Conservation (phyloP, 2,329 filamentous ascomycete species). For the Cucurbitaria berberidis region DNA sequence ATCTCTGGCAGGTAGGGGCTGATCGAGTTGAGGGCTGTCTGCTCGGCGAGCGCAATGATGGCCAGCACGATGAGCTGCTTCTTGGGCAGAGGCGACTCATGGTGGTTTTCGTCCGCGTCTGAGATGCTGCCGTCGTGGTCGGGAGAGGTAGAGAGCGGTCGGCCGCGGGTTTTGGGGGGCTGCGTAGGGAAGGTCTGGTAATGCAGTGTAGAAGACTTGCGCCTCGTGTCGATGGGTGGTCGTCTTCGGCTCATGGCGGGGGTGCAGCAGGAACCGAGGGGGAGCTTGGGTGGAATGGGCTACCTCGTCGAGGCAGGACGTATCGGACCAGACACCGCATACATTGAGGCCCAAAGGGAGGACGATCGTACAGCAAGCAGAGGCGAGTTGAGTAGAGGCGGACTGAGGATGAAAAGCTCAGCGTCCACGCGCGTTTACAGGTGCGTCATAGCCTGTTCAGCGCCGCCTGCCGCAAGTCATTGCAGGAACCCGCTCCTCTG, state of each 20-base stretch:
- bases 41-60: constrained; percentile 87
- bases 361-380: background rate
- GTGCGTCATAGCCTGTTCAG: constrained; percentile 5
- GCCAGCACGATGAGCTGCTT: constrained; percentile 85
- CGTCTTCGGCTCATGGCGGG: constrained; percentile 38
- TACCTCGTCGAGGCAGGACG: constrained; percentile 31
- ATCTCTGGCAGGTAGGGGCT: constrained; percentile 94
- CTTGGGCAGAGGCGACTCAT: constrained; percentile 77
- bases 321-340: constrained; percentile 8
- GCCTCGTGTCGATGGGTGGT: constrained; percentile 48
- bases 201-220: constrained; percentile 64
- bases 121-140: constrained; percentile 39
- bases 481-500: background rate
- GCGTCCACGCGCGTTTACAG: background rate
- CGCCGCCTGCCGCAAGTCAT: background rate
- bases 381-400: background rate
- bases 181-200: constrained; percentile 84
- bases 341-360: constrained; percentile 16
- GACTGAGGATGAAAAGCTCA: constrained; percentile 6
- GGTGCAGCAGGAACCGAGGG: constrained; percentile 7
- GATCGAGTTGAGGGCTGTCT: constrained; percentile 96
- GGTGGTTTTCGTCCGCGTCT: constrained; percentile 46
- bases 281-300: constrained; percentile 10
- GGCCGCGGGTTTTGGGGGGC: constrained; percentile 70
- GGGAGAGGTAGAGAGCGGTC: constrained; percentile 49